Base-by-base conservation (phyloP, 2,329 filamentous ascomycete species). In the Cytospora piceicola region DNA sequence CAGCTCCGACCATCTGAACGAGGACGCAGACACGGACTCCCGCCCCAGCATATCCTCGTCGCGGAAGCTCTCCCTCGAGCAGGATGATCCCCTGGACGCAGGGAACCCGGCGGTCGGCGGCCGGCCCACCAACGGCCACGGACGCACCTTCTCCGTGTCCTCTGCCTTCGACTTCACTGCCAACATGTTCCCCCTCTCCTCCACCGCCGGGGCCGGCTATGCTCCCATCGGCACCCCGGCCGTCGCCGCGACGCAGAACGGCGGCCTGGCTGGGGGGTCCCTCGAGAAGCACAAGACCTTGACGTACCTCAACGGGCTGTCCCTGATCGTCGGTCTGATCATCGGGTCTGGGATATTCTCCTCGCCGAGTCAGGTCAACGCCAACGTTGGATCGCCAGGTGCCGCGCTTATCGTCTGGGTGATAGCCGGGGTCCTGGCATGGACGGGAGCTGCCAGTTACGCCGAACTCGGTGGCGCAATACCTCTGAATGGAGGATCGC, bases 261-360 rank as follows among this genome's bases (percentile, higher is more conserved):
- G 83, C 60, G 86, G 85, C 20, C 73, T 90, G 27, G 86, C 87
- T n/a, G 91, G 90, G 67, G 90, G 86, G n/a, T 93, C 90, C 51
- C 79, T 98, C 69, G 95, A 99, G 82, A 95, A 93, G 77, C 90
- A 96, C 81, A 99, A 99, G 81, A 96, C 92, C 17, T 80, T 99
- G 77, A 98, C 95, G 32, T 98, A 94, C 75, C 76, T 98, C 56
- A 99, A 99, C 77, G 95, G 95, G 0, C 78, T 99, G 65, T 96
- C 93, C 29, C 82, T 99, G 65, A 91, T 99, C 58, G 86, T 98
- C 58, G 94, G 95, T 1, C 79, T 99, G 69, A 96, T 98, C 71
- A 98, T 99, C 74, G 95, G 95, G 3, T 96, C 92, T 29, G 95
- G 94, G 17, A 97, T 99, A 73, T 99, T 98, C 79, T 96, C 93